Conservation (phyloP, 1,284 basidiomycete species). For the Vanrija sp. region DNA sequence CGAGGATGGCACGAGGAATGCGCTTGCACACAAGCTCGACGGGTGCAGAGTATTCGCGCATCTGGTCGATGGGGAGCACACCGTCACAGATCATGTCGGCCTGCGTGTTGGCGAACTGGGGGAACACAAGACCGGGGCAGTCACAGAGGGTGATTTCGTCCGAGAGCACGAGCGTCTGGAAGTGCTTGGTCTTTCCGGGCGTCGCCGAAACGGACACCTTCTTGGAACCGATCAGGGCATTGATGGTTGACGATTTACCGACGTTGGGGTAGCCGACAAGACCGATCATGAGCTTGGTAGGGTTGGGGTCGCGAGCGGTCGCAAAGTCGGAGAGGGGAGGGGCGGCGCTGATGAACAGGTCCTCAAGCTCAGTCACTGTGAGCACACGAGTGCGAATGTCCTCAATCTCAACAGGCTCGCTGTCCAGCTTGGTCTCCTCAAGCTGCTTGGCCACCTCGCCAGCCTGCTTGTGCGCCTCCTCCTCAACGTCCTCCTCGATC, state of each 20-base stretch:
- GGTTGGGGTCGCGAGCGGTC: constrained; percentile 58
- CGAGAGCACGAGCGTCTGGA: constrained; percentile 94
- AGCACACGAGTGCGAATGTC: constrained; percentile 75
- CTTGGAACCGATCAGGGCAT: constrained; percentile 63
- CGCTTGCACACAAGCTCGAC: constrained; percentile 73
- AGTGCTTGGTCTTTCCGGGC: constrained; percentile 98
- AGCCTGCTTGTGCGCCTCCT: constrained; percentile 6
- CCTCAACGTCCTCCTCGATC: constrained; percentile 29
- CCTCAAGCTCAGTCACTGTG: constrained; percentile 84
- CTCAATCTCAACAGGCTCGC: constrained; percentile 60
- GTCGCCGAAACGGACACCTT: constrained; percentile 97
- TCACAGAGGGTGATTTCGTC: constrained; percentile 89
- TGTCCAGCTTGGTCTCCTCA: constrained; percentile 37
- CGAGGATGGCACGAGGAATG: constrained; percentile 79
- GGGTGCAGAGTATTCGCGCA: constrained; percentile 91
- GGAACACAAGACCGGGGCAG: constrained; percentile 97
- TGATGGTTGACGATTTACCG: constrained; percentile 60
- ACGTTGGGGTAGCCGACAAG: constrained; percentile 63
- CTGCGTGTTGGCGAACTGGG: constrained; percentile 93
- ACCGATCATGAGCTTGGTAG: constrained; percentile 65
- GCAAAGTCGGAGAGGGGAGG: constrained; percentile 73
- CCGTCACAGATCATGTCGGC: constrained; percentile 96
- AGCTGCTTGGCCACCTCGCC: constrained; percentile 26
- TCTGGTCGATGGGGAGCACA: constrained; percentile 95
- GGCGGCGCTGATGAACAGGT: constrained; percentile 71